Evolutionary conservation across 176 grass and related monocot genomes (phyloP).

Genomic region (barley (Hordeum vulgare)): DNA sequence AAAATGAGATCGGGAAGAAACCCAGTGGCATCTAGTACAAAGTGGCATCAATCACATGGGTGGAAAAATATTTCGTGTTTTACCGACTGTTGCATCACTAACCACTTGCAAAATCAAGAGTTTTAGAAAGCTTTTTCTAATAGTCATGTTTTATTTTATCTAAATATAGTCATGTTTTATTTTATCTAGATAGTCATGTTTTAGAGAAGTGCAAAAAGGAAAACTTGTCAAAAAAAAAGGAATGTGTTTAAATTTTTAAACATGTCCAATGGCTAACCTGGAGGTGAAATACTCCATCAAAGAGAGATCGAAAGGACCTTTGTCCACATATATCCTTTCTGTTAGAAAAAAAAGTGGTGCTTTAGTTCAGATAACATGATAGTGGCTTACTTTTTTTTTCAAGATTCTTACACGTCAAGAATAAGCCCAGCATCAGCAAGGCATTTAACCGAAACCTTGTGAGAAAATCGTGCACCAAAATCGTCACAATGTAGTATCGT

Average conservation of each 20-base stretch:
- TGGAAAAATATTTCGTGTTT: background rate
- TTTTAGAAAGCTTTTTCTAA: background rate
- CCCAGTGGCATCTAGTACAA: background rate
- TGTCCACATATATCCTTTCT: slow-evolving; percentile 63
- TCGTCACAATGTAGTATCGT: slow-evolving; percentile 66
- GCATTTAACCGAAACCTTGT: slow-evolving; percentile 52
- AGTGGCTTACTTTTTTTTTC: background rate
- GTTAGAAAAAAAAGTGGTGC: background rate
- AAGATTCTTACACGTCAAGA: slow-evolving; percentile 48
- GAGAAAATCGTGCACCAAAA: slow-evolving; percentile 38
- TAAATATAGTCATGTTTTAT: background rate
- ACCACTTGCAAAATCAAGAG: background rate
- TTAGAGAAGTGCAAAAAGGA: background rate
- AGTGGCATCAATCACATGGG: background rate
- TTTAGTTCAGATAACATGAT: background rate
- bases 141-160: background rate
- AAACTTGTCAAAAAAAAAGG: background rate
- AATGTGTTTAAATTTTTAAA: background rate
- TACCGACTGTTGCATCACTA: background rate
- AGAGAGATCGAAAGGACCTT: slow-evolving; percentile 40
- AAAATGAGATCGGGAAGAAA: background rate
- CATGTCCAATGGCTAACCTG: slow-evolving; percentile 33
- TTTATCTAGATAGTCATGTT: background rate
- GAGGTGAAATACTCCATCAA: slow-evolving; percentile 46
- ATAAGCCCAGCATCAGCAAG: slow-evolving; percentile 77